Evolutionary conservation across 306 rosid species (phyloP), one percentile per base, ranked within the genome.

Genomic region (Arachis stenosperma): DNA sequence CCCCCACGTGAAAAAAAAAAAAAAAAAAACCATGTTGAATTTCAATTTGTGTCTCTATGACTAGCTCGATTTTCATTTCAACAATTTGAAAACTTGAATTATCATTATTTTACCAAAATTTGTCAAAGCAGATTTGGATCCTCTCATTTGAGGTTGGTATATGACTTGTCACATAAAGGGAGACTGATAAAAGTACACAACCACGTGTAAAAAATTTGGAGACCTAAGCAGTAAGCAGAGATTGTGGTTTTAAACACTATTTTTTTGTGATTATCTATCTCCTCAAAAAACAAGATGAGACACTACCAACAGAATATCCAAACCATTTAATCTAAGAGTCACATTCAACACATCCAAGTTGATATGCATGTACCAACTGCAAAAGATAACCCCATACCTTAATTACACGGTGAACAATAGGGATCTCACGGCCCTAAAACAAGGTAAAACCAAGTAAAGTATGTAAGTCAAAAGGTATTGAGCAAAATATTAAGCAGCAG

Each of bases 401-500:
- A 43, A 87, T 89, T 57, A 89, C 90, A 44, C 90, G 96, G 79
- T 89, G 96, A 41, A 89, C 96, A 55, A 89, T 89, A 63, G 96
- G 96, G 78, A 89, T 89, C 80, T 89, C 92, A 17, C 92, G 92
- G 61, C 96, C 96, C 92, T 89, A 56, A 42, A 36, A 9, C 50
- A 70, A 59, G 3, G 69, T 9, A 43, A 47, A 12, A 72, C 6
- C 54, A 14, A 48, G 10, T 48, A 3, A 43, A 70, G 59, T n/a
- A 29, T 10, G 53, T 79, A 6, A 71, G 47, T 6, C 72, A 41
- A 60, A 22, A 60, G 46, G 5, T 13, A 44, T 9, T 11, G 9
- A 43, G 12, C 41, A 39, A 0, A 36, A 13, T 60, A 74, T 12
- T 13, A 37, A 41, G 44, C 8, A 53, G 54, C 14, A 67, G 48